Evolutionary conservation across 148 eudicot species (phyloP).

Genomic region (Selenicereus undatus): DNA sequence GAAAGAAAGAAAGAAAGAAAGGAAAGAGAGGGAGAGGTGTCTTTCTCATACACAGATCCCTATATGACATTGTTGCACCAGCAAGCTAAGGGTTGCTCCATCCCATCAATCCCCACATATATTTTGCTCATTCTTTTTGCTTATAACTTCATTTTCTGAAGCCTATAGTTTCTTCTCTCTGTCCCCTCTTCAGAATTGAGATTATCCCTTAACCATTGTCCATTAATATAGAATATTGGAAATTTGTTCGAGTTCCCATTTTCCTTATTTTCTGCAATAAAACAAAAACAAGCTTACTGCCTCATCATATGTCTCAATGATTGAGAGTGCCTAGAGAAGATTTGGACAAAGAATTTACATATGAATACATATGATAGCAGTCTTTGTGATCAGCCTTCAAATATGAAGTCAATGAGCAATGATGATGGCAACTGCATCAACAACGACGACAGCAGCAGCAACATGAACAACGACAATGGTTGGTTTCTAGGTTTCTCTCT

Average conservation of each 20-base stretch:
- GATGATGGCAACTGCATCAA: slow-evolving; percentile 28
- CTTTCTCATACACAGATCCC: slow-evolving; percentile 88
- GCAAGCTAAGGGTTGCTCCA: not conserved
- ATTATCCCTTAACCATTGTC: slow-evolving; percentile 31
- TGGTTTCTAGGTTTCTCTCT: slow-evolving; percentile 47
- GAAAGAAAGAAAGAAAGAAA: slow-evolving; percentile 20
- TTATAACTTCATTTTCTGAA: too few relatives aligned
- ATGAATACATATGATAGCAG: too few relatives aligned
- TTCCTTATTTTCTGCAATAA: slow-evolving; percentile 31
- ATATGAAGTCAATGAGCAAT: slow-evolving; percentile 54
- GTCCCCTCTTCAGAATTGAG: slow-evolving; percentile 31
- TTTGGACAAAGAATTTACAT: not conserved
- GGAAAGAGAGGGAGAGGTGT: slow-evolving; percentile 32
- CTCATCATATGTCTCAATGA: slow-evolving; percentile 8
- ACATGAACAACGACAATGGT: slow-evolving; percentile 22
- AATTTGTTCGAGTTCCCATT: slow-evolving; percentile 18
- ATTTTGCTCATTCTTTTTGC: not conserved
- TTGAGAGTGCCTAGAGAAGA: slow-evolving; percentile 10
- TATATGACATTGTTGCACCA: slow-evolving; percentile 28
- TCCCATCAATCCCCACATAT: not conserved
- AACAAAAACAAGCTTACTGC: slow-evolving; percentile 27
- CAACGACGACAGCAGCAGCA: slow-evolving; percentile 19
- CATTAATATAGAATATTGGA: slow-evolving; percentile 6
- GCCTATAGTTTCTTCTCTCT: not conserved
- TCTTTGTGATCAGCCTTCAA: not conserved